A percentile compares a stretch with the other conserved stretches of the same genome.
These are phyloP conservation scores for Apiotrichum laibachii DNA, from an alignment of 1,284 basidiomycete species.

Conservation along the genomic window DNA sequence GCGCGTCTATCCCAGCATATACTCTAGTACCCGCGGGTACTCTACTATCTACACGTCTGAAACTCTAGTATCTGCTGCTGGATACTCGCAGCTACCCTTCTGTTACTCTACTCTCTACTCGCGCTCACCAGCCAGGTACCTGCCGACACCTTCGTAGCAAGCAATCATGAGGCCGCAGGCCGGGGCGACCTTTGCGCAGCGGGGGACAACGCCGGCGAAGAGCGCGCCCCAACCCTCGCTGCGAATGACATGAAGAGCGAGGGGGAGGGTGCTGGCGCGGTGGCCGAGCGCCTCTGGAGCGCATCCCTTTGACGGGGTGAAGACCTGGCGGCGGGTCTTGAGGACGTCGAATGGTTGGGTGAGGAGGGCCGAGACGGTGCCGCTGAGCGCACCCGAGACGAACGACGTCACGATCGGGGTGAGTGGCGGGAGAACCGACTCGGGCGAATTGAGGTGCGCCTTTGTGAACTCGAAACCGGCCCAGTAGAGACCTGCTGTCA, in stretches of 20 bases:
- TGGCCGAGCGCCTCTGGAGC: constrained; percentile 46
- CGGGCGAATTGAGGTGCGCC: constrained; percentile 36
- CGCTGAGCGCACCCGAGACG: constrained; percentile 46
- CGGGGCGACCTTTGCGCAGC: constrained; percentile 95
- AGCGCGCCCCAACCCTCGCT: constrained; percentile 76
- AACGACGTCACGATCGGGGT: constrained; percentile 45
- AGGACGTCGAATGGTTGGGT: constrained; percentile 96
- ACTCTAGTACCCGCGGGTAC: no score
- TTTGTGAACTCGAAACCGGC: constrained; percentile 50
- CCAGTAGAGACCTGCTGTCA: constrained; percentile 48
- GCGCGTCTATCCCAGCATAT: no score
- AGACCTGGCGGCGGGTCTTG: constrained; percentile 83
- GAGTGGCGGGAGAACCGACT: constrained; percentile 30
- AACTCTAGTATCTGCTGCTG: no score
- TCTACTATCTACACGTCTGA: neutral
- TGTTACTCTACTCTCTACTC: neutral
- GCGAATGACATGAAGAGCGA: constrained; percentile 67
- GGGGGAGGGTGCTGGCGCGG: constrained; percentile 56
- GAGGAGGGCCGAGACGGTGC: constrained; percentile 70
- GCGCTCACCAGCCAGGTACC: constrained; percentile 38
- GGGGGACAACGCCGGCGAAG: constrained; percentile 80
- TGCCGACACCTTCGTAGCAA: constrained; percentile 75
- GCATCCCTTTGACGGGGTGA: constrained; percentile 61
- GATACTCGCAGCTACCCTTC: no score
- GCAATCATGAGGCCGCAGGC: constrained; percentile 85